Base-by-base conservation (phyloP, 176 grass and related monocot species). In the Carex pumila region DNA sequence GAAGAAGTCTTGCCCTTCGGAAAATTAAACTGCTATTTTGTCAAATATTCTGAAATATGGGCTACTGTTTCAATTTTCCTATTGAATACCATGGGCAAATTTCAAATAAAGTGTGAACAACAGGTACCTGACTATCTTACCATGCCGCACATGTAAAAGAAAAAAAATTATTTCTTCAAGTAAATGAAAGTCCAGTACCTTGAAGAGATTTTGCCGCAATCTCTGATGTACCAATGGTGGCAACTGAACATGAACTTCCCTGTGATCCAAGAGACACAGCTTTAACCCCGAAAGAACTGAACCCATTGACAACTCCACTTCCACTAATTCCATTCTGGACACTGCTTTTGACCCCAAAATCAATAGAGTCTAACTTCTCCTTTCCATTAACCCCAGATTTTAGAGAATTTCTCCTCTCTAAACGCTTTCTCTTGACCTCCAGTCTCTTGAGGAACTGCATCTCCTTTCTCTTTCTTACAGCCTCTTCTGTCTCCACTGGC, bases 371-470 rank as follows among this genome's bases (percentile, higher is more conserved):
- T 31, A 29, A 66, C 29, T 83, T 83, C 14, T 83, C 81, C 64
- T 32, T 83, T n/a, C 43, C 68, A 54, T 4, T 55, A 68, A 30
- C n/a, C n/a, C 83, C 84, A 0, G 90, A 94, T 84, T 87, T 92
- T 79, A 99, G 84, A 9, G 93, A 94, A 87, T 88, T 99, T 6
- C 90, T 89, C 15, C 91, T 91, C 88, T 96, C 91, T 25, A 94
- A 83, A 21, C 91, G 88, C 88, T 96, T 95, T 82, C 93, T 89
- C 90, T 96, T 99, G n/a, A 92, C 93, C 78, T 92, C 88, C 39
- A 94, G 39, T 7, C 93, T 87, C 84, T 93, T 89, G 83, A 91
- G 71, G 80, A 90, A 92, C 93, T 92, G 91, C 71, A 94, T 75
- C 56, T 91, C 91, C 21, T 87, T 91, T 15, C 87, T 90, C 61